Evolutionary conservation across 2,329 filamentous ascomycete species (phyloP).

Genomic region (Sarocladiaceae sp.): DNA sequence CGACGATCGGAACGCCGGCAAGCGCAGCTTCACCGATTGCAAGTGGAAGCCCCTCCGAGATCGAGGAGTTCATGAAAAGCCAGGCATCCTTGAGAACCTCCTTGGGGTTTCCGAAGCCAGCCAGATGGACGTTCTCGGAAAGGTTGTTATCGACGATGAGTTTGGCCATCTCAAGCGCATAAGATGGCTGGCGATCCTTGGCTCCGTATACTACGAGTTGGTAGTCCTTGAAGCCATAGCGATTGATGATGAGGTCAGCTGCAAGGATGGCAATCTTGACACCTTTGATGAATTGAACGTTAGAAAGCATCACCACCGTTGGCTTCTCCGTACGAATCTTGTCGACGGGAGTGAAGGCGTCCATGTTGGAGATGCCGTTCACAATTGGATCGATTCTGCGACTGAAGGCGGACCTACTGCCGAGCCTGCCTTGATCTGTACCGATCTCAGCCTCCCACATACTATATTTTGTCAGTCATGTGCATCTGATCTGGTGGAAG

Average conservation of each 20-base stretch:
- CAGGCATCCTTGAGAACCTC: conserved; percentile 52
- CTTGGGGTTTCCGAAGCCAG: conserved; percentile 52
- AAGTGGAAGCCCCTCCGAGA: conserved; percentile 52
- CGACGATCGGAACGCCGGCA: conserved; percentile 51
- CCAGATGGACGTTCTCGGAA: conserved; percentile 44
- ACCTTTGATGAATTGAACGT: conserved; percentile 57
- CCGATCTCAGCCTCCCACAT: conserved; percentile 61
- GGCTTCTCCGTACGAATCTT: conserved; percentile 54
- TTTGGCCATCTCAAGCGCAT: conserved; percentile 55
- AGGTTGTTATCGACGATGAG: conserved; percentile 53
- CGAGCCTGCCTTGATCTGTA: conserved; percentile 50
- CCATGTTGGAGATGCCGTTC: conserved; percentile 62
- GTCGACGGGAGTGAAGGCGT: conserved; percentile 56
- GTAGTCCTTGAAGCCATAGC: conserved; percentile 63
- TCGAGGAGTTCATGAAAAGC: conserved; percentile 55
- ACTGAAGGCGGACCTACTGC: conserved; percentile 52
- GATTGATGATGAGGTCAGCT: conserved; percentile 61
- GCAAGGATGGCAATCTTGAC: conserved; percentile 61
- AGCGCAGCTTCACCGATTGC: conserved; percentile 55
- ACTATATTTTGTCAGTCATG: conserved; percentile 11
- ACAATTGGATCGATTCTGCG: conserved; percentile 62
- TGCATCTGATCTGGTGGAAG: not conserved
- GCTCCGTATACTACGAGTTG: conserved; percentile 59
- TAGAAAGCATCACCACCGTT: conserved; percentile 62
- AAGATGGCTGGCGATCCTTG: conserved; percentile 58